Evolutionary conservation across 352 stramenopile species (phyloP), one percentile per base, ranked within the genome.

Genomic region (Aphanomyces cochlioides): DNA sequence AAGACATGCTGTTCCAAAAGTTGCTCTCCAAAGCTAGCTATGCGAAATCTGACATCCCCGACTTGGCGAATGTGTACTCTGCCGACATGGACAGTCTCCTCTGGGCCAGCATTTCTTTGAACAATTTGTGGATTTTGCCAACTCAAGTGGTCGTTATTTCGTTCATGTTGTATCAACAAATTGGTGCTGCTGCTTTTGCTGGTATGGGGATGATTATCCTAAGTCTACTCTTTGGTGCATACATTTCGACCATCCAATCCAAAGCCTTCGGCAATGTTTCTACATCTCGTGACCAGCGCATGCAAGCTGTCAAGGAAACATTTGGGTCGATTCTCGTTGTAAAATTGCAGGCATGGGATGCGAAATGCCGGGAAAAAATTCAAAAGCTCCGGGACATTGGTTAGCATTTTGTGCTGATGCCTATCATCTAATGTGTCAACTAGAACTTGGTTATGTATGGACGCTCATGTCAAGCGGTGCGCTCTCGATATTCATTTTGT

Each of bases 331-430:
- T 97, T 61, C 87, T 91, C n/a, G 88, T 96, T 71, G 87, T 97
- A 77, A 97, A 97, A 75, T 94, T 96, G 68, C 94, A 96, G 74
- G 85, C 85, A 3, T 98, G 88, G 88, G 90, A 98, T 74, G 47
- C 63, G 41, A 85, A 89, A 13, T 96, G 97, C 75, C 72, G 77
- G 12, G 85, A 83, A 7, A 85, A 95, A 73, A 87, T 98, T 34
- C 45, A 64, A 19, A 38, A 74, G 6, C 45, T 89, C 5, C 81
- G 90, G 21, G 72, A 78, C 3, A 68, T 19, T 10, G 60, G 60
- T 68, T 21, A 3, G 38, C 28, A 28, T 28, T 28, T 28, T 28
- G 28, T 28, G 28, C 28, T 28, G 28, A 28, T 28, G 28, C 1
- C 28, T 28, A 28, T 28, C 2, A 28, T 28, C 28, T 28, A 28